Conservation (phyloP, 139 green algal species). For the Chlamydomonas sphaeroides region DNA sequence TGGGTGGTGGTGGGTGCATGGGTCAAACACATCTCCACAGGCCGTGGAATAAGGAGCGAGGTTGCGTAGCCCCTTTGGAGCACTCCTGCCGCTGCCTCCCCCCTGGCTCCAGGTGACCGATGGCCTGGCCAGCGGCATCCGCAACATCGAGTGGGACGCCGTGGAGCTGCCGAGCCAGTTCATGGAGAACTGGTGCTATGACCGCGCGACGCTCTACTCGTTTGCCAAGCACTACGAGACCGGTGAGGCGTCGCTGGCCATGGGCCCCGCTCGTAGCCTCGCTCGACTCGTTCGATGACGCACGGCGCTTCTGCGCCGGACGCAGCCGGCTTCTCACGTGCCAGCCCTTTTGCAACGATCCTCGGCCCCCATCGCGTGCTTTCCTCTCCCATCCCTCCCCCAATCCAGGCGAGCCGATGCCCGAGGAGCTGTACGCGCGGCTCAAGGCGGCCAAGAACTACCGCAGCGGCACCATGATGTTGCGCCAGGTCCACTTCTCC, state of each 20-base stretch:
- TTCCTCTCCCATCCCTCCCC: neutral
- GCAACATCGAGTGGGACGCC: constrained; percentile 91
- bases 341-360: no score
- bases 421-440: constrained; percentile 90
- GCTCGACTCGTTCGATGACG: no score
- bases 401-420: constrained; percentile 74
- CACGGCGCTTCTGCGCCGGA: no score
- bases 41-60: no score
- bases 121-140: constrained; percentile 90
- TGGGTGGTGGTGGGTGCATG: no score
- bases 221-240: constrained; percentile 95
- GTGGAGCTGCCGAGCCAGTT: constrained; percentile 89
- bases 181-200: constrained; percentile 94
- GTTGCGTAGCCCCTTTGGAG: no score
- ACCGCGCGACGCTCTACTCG: constrained; percentile 76
- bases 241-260: constrained; percentile 13
- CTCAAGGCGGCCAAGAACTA: constrained; percentile 87
- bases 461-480: constrained; percentile 79
- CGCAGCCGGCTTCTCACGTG: no score
- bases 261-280: no score
- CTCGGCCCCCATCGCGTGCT: no score
- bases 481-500: constrained; percentile 90
- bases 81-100: no score
- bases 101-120: constrained; percentile 83
- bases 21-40: no score